Base-by-base conservation (phyloP, 164 flowering plant species). In the Warburgia ugandensis region DNA sequence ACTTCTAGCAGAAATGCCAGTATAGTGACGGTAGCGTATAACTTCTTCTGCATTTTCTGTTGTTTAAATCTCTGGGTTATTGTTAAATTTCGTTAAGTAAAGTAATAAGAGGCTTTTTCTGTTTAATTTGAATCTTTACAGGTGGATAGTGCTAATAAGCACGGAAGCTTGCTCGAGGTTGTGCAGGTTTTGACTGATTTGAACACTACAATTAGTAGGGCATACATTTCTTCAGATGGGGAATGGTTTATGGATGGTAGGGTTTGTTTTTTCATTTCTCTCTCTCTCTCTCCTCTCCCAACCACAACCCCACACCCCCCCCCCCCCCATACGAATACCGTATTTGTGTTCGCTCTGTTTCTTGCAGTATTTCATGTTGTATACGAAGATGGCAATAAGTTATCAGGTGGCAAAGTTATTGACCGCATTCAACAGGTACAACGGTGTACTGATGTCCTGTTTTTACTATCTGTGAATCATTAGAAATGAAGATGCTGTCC, bases 231-330 rank as follows among this genome's bases (percentile, higher is more conserved):
- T 26, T 81, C 86, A 14, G 94, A 84, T 69, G 86, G 86, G 1
- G 84, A 71, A 42, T 84, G 88, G 88, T 84, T 84, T 64, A 84
- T 84, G 94, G 89, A 84, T 61, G 94, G 94, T 81, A 67, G 17
- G 67, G 42, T 56, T 11, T 30, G 10, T 10, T 45, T 40, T 31
- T 21, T 25, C 32, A 30, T 20, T 5, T 25, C 11, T 12, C 40
- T 46, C 37, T 16, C 20, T 17, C 7, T 32, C 5, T 41, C 35
- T 39, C 25, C 19, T 29, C 29, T 36, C 6, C 22, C 21, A 3
- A 43, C 41, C 43, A 13, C 22, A 13, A 7, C 27, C 5, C 38
- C 33, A 33, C 20, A 16, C 12, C 22, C 32, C 10, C 32, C 22
- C 1, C 7, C 1, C 48, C 22, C 19, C 28, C 2, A 14, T 27